Conservation (phyloP, 2,329 filamentous ascomycete species). For the Cladosporium cucumerinum region DNA sequence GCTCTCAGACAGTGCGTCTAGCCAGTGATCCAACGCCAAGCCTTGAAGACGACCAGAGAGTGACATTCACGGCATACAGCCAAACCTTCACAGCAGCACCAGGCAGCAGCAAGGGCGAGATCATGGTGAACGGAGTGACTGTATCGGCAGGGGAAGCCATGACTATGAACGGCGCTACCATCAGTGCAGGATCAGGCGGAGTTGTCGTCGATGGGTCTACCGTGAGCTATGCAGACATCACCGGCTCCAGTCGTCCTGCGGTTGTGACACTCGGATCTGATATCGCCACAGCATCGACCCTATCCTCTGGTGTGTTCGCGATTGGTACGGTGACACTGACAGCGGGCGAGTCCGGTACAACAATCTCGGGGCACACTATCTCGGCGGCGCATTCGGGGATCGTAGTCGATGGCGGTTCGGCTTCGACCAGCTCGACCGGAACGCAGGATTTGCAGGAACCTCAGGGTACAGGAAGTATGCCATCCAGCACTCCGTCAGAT, state of each 20-base stretch:
- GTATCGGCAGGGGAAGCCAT: background rate
- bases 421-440: background rate
- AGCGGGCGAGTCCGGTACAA: constrained; percentile 1
- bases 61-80: constrained; percentile 4
- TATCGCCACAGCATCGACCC: background rate
- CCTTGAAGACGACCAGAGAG: background rate
- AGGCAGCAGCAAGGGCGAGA: background rate
- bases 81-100: constrained; percentile 1
- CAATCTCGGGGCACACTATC: background rate
- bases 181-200: constrained; percentile 1
- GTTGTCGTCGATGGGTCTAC: constrained; percentile 8
- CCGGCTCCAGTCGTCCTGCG: background rate
- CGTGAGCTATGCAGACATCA: background rate
- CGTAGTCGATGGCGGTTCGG: background rate
- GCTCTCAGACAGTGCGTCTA: background rate
- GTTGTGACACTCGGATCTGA: background rate
- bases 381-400: background rate
- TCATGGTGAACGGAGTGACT: constrained; percentile 1
- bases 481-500: background rate
- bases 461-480: background rate
- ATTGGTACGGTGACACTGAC: constrained; percentile 7
- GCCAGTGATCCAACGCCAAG: background rate
- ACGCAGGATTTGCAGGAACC: background rate
- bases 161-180: background rate
- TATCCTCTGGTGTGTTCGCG: background rate